phyloP scores from a whole-genome alignment of 768 basidiomycete species.

The Dictyophora rubrovolvata region DNA sequence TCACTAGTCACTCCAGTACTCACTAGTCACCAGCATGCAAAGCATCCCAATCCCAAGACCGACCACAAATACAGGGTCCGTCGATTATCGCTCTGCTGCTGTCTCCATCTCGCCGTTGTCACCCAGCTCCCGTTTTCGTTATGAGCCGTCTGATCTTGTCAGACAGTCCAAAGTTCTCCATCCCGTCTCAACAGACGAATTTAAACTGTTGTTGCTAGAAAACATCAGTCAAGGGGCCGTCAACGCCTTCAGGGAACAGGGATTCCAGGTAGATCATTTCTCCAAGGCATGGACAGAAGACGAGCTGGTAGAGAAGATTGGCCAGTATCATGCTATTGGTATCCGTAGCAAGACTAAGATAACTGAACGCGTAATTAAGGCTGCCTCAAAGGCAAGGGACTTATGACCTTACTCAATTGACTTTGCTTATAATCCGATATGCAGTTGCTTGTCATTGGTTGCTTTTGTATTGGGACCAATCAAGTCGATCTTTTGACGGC shows the following conservation, averaged over 20 bases:
- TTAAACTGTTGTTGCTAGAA: conserved; percentile 81
- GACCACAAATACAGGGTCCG: neutral
- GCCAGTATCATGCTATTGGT: conserved; percentile 85
- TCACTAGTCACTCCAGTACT: neutral
- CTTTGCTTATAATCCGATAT: neutral
- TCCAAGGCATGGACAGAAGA: conserved; percentile 84
- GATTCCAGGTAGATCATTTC: conserved; percentile 87
- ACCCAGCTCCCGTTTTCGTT: conserved; percentile 38
- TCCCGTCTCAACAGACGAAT: conserved; percentile 70
- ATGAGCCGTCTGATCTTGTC: conserved; percentile 26
- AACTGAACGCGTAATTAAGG: conserved; percentile 79
- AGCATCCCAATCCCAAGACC: neutral
- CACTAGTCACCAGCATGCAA: neutral
- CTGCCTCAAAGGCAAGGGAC: conserved; percentile 64
- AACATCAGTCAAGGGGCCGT: conserved; percentile 93
- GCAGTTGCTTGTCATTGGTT: conserved; percentile 91
- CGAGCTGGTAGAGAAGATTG: conserved; percentile 78
- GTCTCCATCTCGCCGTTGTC: conserved; percentile 43
- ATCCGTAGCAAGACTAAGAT: conserved; percentile 98
- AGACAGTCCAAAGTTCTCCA: conserved; percentile 64
- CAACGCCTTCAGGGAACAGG: conserved; percentile 62
- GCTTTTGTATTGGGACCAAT: conserved; percentile 99
- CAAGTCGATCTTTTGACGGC: conserved; percentile 88
- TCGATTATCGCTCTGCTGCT: conserved; percentile 23
- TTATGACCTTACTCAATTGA: neutral